These are phyloP conservation scores for Coccomyxa subellipsoidea DNA, from an alignment of 163 green algal genomes.

Conservation along the genomic window DNA sequence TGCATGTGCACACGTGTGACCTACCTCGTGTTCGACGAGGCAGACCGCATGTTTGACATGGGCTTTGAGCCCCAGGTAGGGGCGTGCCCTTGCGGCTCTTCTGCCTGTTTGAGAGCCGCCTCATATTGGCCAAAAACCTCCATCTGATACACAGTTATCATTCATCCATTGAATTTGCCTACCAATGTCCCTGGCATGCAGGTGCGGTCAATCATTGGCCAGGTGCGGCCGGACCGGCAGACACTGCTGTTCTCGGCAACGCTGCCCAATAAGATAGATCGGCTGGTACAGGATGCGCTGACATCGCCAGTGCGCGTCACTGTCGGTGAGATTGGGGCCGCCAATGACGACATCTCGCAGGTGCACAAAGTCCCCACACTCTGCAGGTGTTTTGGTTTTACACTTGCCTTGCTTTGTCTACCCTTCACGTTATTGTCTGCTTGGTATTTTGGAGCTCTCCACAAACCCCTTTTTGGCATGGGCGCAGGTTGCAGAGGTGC, in stretches of 20 bases:
- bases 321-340: slow-evolving; percentile 58
- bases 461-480: background rate
- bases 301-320: slow-evolving; percentile 70
- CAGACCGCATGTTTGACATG: slow-evolving; percentile 99
- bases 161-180: background rate
- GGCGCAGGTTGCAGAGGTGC: slow-evolving; percentile 49
- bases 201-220: slow-evolving; percentile 68
- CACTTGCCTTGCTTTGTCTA: too few relatives aligned
- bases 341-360: slow-evolving; percentile 86
- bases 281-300: slow-evolving; percentile 79
- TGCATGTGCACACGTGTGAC: slow-evolving; percentile 69
- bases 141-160: too few relatives aligned
- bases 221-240: slow-evolving; percentile 86
- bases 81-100: too few relatives aligned
- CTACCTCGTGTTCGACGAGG: slow-evolving; percentile 94
- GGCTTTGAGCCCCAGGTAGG: slow-evolving; percentile 71
- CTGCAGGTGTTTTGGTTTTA: too few relatives aligned
- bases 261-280: slow-evolving; percentile 83
- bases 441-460: too few relatives aligned
- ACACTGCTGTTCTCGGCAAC: slow-evolving; percentile 95
- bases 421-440: too few relatives aligned
- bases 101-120: too few relatives aligned
- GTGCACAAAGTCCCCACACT: too few relatives aligned
- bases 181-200: slow-evolving; percentile 17
- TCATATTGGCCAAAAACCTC: too few relatives aligned